Evolutionary conservation across 2,329 filamentous ascomycete species (phyloP), one percentile per base, ranked within the genome.

Genomic region (Xylariaceae sp.): DNA sequence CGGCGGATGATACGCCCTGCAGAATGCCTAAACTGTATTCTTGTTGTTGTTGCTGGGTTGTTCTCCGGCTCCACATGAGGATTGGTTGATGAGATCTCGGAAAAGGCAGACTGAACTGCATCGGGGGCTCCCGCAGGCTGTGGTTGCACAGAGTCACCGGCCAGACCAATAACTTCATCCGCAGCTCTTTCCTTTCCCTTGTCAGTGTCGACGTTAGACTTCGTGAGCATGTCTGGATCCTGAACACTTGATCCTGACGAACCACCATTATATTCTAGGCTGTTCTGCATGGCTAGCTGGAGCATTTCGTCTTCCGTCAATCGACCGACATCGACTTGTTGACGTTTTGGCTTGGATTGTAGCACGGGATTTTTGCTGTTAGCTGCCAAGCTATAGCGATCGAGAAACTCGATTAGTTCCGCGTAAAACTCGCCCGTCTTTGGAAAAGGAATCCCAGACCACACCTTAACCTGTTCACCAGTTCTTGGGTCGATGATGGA

Each of bases 281-380:
- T 97, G 74, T 95, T 94, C 70, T 92, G 86, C 68, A 99, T 73
- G 0, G 94, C 94, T 82, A 97, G 86, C 72, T 97, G 89, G 63
- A 99, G 77, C 92, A 96, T 96, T 75, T 99, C 92, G 43, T 97
- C 92, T 69, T 99, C 94, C 0, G 91, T 96, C 87, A 99, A 93
- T 32, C 89, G 85, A 53, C 89, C 88, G 2, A 97, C 83, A 60
- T 93, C 90, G 49, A 89, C 80, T 45, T 83, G 79, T 67, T 87
- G 87, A 39, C 83, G 78, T 67, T 91, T 88, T 3, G 86, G 80
- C 71, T 90, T 91, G 48, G 87, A 79, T 69, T 85, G 88, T 20
- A 91, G 88, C 4, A 99, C 91, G 0, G 94, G 94, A 67, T 99
- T 99, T 75, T 95, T 96, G 69, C 88, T 93, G 66, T 91, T 88